These are phyloP conservation scores for Aspergillus sp. DNA, from an alignment of 2,329 filamentous ascomycete species.

Conservation along the genomic window DNA sequence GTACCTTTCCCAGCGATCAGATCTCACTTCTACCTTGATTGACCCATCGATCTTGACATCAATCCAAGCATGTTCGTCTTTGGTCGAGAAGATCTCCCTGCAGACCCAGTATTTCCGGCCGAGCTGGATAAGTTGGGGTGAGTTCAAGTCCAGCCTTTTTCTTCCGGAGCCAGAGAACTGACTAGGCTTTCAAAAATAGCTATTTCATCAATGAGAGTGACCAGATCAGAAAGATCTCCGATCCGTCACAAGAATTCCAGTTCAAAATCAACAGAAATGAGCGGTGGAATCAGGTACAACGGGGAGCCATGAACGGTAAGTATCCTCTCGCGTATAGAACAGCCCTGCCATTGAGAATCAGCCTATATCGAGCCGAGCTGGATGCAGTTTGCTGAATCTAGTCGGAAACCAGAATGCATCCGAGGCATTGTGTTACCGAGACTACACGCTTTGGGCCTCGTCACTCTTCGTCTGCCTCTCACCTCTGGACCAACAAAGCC, in stretches of 20 bases:
- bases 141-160: constrained; percentile 17
- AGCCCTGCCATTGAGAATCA: neutral
- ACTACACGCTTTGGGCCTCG: constrained; percentile 60
- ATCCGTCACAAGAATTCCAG: constrained; percentile 70
- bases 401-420: constrained; percentile 48
- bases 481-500: constrained; percentile 49
- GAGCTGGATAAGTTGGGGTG: constrained; percentile 73
- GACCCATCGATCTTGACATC: neutral
- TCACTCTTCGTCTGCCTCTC: constrained; percentile 62
- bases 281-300: constrained; percentile 74
- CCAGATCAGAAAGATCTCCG: constrained; percentile 68
- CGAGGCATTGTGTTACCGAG: constrained; percentile 62
- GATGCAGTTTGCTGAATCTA: neutral
- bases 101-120: constrained; percentile 65
- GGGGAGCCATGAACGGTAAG: constrained; percentile 71
- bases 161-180: neutral
- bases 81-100: constrained; percentile 65
- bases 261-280: constrained; percentile 71
- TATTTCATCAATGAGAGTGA: constrained; percentile 77
- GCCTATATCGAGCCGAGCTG: neutral
- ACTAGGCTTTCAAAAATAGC: constrained; percentile 43
- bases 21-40: neutral
- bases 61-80: constrained; percentile 71
- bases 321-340: neutral
- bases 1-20: neutral